These are phyloP conservation scores for Rhynchosporium secalis DNA, from an alignment of 2,329 filamentous ascomycete species.

Conservation along the genomic window DNA sequence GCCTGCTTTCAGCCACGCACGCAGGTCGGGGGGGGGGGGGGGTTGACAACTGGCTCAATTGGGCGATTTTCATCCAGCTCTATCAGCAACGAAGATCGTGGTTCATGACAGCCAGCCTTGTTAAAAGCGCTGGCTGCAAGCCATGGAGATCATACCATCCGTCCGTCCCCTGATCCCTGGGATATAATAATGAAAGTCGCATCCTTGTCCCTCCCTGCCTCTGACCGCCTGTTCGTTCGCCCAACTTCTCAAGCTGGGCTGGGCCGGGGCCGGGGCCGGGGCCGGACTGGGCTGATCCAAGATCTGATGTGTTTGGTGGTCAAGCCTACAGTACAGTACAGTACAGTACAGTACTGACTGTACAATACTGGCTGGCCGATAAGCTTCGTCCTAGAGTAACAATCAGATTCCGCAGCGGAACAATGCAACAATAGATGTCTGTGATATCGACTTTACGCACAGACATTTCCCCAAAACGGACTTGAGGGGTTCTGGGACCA, in stretches of 20 bases:
- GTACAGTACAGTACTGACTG: too few relatives aligned
- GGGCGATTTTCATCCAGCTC: slow-evolving; percentile 23
- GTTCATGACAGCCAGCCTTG: slow-evolving; percentile 38
- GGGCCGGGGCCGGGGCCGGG: too few relatives aligned
- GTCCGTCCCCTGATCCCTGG: slow-evolving; percentile 31
- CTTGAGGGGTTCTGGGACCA: slow-evolving; percentile 37
- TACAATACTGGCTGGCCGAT: slow-evolving; percentile 24
- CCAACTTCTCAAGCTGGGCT: neutral
- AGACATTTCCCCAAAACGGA: slow-evolving; percentile 38
- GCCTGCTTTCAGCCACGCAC: slow-evolving; percentile 23
- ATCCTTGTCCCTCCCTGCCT: slow-evolving; percentile 29
- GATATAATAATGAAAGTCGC: slow-evolving; percentile 22
- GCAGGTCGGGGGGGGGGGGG: slow-evolving; percentile 22
- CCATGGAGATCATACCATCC: slow-evolving; percentile 38
- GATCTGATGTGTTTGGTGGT: slow-evolving; percentile 32
- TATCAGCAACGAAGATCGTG: slow-evolving; percentile 37
- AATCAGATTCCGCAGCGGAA: slow-evolving; percentile 23
- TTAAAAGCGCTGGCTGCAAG: slow-evolving; percentile 34
- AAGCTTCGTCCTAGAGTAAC: slow-evolving; percentile 32
- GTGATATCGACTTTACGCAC: slow-evolving; percentile 36
- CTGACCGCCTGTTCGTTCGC: slow-evolving; percentile 41
- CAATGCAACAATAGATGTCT: slow-evolving; percentile 30
- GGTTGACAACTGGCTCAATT: slow-evolving; percentile 28
- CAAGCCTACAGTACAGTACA: slow-evolving; percentile 19
- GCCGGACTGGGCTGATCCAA: slow-evolving; percentile 25